Evolutionary conservation across 495 filamentous ascomycete genomes (phyloP), one percentile per base, ranked within the genome.

Genomic region (Barbatosphaeria neglecta): DNA sequence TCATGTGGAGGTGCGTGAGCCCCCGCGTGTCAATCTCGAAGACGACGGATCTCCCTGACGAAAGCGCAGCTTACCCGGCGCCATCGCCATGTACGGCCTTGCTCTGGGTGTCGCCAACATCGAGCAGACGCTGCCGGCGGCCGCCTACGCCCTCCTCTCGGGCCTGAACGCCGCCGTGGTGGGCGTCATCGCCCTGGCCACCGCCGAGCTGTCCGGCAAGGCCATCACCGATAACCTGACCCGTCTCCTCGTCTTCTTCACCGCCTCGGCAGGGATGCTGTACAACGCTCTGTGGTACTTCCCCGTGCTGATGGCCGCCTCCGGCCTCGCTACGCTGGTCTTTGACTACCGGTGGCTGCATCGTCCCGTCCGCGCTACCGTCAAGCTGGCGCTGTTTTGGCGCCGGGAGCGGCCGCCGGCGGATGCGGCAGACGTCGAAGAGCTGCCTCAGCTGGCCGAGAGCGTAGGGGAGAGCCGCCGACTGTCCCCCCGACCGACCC

Each of bases 231-330:
- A 93, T 52, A 72, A 69, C 41, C 31, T 89, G 23, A 81, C 84
- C 0, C 64, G 86, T 1, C 68, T 85, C 11, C 51, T 90, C 1
- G 78, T 93, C 1, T 78, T 87, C 45, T 55, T 86, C n/a, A 76
- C 76, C 15, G 87, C 68, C 18, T 67, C 73, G 3, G 82, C 81
- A 0, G 87, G 85, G 6, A 62, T 90, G 59, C 72, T 83, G 37
- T 89, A 90, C 50, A 87, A 77, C 46, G 78, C 84, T 0, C 63
- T 90, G 0, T 93, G 84, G 87, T 93, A 88, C 55, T 90, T 89
- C 50, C 87, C 87, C 0, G 57, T 84, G 1, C 54, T 93, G 8
- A 82, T 90, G 73, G 45, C 80, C 10, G 23, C 61, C 1, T 64
- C 66, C 13, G 84, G 79, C 0, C 65, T 81, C 24, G 61, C 65